Evolutionary conservation across 305 asterid species (phyloP).

Genomic region (Andrographis paniculata): DNA sequence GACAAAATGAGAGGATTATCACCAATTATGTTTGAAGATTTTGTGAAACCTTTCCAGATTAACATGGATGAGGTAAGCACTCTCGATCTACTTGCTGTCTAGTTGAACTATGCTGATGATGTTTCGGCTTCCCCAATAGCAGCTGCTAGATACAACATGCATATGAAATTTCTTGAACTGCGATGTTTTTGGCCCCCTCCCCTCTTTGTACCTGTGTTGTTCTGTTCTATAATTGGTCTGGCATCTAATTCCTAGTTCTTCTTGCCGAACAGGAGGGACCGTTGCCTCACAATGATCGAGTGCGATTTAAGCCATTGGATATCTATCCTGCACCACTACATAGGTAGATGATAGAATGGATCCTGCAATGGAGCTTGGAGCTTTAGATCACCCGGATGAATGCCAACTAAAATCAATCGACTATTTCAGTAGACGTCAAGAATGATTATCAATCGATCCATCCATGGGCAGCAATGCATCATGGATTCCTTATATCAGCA

Average conservation of each 20-base stretch:
- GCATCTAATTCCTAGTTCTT: neutral
- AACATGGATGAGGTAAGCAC: constrained; percentile 61
- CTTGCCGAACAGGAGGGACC: constrained; percentile 56
- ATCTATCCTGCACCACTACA: constrained; percentile 88
- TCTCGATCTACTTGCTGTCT: neutral
- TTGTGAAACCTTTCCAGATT: constrained; percentile 77
- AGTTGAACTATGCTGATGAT: neutral
- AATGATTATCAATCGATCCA: no score
- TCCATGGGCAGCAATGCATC: no score
- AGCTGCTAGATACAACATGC: no score
- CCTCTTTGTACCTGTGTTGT: neutral
- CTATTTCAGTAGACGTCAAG: no score
- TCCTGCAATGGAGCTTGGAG: no score
- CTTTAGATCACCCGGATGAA: no score
- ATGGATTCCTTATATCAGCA: no score
- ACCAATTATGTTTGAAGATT: constrained; percentile 90
- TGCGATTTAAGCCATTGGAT: constrained; percentile 65
- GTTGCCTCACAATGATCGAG: constrained; percentile 53
- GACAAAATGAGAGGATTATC: constrained; percentile 58
- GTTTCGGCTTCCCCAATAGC: no score
- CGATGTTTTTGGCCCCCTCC: no score
- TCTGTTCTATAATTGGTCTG: neutral
- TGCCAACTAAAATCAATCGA: no score
- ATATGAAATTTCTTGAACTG: no score
- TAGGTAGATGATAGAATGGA: no score